Evolutionary conservation across 495 filamentous ascomycete species (phyloP).

Genomic region (Penicillium paxilli): DNA sequence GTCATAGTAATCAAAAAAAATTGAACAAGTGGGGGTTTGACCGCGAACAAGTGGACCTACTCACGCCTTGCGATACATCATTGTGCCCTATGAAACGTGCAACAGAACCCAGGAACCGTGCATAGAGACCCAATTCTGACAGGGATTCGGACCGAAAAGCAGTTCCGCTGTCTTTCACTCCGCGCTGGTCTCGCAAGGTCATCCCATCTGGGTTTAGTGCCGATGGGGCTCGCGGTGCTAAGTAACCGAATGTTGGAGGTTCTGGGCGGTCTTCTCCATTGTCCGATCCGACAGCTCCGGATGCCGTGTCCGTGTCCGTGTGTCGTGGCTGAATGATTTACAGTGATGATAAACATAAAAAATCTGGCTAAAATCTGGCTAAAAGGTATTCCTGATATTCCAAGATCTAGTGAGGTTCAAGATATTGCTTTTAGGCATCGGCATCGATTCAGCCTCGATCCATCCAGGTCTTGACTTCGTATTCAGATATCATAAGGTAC

Average conservation of each 20-base stretch:
- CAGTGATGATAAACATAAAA: neutral
- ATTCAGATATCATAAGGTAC: too few relatives aligned
- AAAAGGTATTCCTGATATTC: too few relatives aligned
- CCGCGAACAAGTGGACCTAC: neutral
- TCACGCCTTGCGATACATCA: neutral
- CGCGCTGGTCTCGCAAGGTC: slow-evolving; percentile 24
- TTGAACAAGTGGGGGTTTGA: slow-evolving; percentile 6
- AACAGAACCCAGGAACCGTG: slow-evolving; percentile 8
- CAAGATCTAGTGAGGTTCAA: too few relatives aligned
- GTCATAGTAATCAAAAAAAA: neutral
- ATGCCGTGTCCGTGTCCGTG: neutral
- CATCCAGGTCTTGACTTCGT: too few relatives aligned
- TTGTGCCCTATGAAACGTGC: slow-evolving; percentile 5
- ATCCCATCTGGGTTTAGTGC: slow-evolving; percentile 28
- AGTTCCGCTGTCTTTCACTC: neutral
- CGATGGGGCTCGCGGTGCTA: neutral
- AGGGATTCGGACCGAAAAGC: slow-evolving; percentile 18
- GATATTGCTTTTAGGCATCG: too few relatives aligned
- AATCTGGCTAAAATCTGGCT: too few relatives aligned
- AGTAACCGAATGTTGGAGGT: neutral
- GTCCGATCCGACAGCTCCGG: slow-evolving; percentile 1
- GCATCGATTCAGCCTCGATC: too few relatives aligned
- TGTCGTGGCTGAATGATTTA: neutral
- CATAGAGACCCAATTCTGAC: slow-evolving; percentile 10
- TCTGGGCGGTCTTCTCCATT: neutral